Evolutionary conservation across 2,329 filamentous ascomycete species (phyloP), one percentile per base, ranked within the genome.

Genomic region (Pleoardoris graminearum): DNA sequence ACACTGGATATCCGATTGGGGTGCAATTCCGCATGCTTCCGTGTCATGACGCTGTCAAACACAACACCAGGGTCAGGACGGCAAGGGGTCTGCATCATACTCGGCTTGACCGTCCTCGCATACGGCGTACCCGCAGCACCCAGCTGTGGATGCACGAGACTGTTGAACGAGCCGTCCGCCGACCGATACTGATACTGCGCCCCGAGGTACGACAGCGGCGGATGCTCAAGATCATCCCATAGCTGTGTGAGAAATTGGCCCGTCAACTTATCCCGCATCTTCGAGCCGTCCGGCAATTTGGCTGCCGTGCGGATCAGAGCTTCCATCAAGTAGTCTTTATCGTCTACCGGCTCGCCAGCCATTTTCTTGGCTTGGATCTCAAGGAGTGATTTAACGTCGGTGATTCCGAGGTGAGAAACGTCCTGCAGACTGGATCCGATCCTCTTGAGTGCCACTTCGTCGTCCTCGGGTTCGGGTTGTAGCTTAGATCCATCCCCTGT

Each of bases 1-100:
- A 90, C 84, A 61, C 85, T 87, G 0, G 87, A 91, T 35, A 91
- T 85, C n/a, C 84, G 82, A 45, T 87, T 87, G 0, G 86, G 85
- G 66, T 90, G 88, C 49, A 84, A 77, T 55, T 83, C 79, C 55
- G 84, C 83, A n/a, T 79, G 72, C 53, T 81, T 80, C 22, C 87
- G 81, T 14, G 82, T 84, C 78, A 90, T 82, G 22, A 89, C 66
- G 19, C 81, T 82, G 68, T 90, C 87, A 54, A 90, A 90, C 3
- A 90, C 75, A 12, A 86, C 75, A 16, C 82, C 83, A 0, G 87
- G 80, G 44, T 89, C 87, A 1, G 87, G 86, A 46, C 84, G 79
- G 23, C 82, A 79, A 16, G 81, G 83, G 1, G 82, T 81, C 50
- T 85, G 82, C 45, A 82, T 77, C 38, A 77, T 81, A 41, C 72